Percentiles rank a stretch among this genome's conserved stretches.
phyloP scores from a whole-genome alignment of 306 rosid species.

The Oxytropis ochrocephala region DNA sequence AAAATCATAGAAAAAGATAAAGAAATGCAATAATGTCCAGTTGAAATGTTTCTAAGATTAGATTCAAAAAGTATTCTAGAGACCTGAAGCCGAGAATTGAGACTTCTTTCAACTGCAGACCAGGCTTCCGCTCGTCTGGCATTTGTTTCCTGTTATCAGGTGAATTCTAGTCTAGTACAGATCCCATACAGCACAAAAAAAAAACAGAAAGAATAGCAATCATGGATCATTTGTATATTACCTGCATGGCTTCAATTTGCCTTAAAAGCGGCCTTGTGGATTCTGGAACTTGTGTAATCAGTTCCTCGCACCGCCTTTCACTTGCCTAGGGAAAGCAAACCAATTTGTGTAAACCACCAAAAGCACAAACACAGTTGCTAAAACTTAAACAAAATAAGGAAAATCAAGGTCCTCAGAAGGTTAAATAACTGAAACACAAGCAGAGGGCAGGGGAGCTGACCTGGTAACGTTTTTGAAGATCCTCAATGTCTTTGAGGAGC shows the following conservation, averaged over 20 bases:
- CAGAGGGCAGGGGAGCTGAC: slow-evolving; percentile 37
- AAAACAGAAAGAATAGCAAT: slow-evolving; percentile 15
- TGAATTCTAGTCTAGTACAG: slow-evolving; percentile 24
- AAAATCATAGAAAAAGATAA: slow-evolving; percentile 28
- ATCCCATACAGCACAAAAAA: slow-evolving; percentile 17
- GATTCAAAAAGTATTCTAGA: slow-evolving; percentile 19
- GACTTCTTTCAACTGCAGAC: slow-evolving; percentile 94
- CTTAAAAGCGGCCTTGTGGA: slow-evolving; percentile 97
- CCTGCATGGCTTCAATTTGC: slow-evolving; percentile 99
- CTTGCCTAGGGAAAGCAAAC: slow-evolving; percentile 63
- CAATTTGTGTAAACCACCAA: slow-evolving; percentile 25
- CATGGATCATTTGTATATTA: slow-evolving; percentile 17
- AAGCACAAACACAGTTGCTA: neutral
- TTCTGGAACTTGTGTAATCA: slow-evolving; percentile 96
- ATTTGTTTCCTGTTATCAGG: slow-evolving; percentile 75
- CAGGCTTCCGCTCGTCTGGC: slow-evolving; percentile 92
- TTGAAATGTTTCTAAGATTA: neutral
- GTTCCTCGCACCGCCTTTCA: slow-evolving; percentile 96
- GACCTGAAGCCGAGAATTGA: slow-evolving; percentile 94
- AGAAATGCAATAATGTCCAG: neutral
- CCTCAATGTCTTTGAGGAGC: slow-evolving; percentile 85
- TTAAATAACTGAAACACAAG: slow-evolving; percentile 8
- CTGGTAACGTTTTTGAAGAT: slow-evolving; percentile 94
- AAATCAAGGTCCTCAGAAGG: neutral
- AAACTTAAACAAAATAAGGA: slow-evolving; percentile 16